Conservation (phyloP, 2,329 filamentous ascomycete species). For the Graphilbum fragrans region DNA sequence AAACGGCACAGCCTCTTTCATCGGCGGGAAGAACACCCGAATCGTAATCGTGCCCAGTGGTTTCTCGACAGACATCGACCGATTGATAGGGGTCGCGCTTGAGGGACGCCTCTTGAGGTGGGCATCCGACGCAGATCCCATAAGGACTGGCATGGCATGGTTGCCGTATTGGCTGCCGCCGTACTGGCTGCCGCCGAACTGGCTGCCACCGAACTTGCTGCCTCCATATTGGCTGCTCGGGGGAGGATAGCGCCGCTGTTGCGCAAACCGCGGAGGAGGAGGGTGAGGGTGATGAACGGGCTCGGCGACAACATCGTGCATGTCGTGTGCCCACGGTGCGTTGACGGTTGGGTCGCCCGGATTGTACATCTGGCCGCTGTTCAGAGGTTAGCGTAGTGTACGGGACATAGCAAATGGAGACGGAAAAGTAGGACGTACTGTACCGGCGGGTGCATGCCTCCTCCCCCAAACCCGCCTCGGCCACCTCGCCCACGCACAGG, state of each 20-base stretch:
- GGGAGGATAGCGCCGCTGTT: slow-evolving; percentile 10
- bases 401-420: background rate
- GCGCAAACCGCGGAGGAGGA: background rate
- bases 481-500: slow-evolving; percentile 50
- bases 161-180: slow-evolving; percentile 22
- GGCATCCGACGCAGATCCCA: slow-evolving; percentile 16
- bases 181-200: slow-evolving; percentile 7
- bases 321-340: slow-evolving; percentile 83
- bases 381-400: slow-evolving; percentile 1
- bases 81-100: slow-evolving; percentile 55
- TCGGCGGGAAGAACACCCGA: slow-evolving; percentile 65
- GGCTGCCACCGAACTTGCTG: background rate
- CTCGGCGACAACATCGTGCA: slow-evolving; percentile 62
- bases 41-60: slow-evolving; percentile 77
- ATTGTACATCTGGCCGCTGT: slow-evolving; percentile 19
- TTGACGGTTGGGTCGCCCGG: slow-evolving; percentile 50
- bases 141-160: background rate
- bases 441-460: slow-evolving; percentile 45
- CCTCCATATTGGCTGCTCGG: slow-evolving; percentile 1
- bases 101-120: slow-evolving; percentile 44
- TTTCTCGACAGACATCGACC: slow-evolving; percentile 71
- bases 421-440: slow-evolving; percentile 38
- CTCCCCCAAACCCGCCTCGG: slow-evolving; percentile 41
- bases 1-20: slow-evolving; percentile 60
- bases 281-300: slow-evolving; percentile 15